phyloP scores from a whole-genome alignment of 2,329 filamentous ascomycete genomes.

The Cryphonectria naterciae region DNA sequence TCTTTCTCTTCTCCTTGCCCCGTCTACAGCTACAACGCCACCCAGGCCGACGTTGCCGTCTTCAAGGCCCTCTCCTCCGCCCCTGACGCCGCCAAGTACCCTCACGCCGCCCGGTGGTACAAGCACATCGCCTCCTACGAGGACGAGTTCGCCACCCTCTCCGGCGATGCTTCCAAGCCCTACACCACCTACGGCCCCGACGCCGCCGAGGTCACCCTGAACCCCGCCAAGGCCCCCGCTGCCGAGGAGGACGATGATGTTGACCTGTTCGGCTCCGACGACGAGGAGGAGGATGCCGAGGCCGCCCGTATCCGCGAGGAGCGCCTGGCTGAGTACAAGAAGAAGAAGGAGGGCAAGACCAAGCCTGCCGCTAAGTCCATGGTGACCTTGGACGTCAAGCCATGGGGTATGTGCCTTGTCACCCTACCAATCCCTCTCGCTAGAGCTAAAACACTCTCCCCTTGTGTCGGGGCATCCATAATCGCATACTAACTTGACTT shows the following conservation, averaged over 20 bases:
- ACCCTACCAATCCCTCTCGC: no score
- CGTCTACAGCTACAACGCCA: constrained; percentile 60
- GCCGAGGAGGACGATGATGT: constrained; percentile 74
- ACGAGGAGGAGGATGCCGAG: constrained; percentile 93
- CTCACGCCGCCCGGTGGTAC: constrained; percentile 96
- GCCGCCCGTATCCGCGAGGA: constrained; percentile 83
- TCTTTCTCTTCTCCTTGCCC: constrained; percentile 1
- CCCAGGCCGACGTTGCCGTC: constrained; percentile 93
- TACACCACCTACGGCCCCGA: constrained; percentile 93
- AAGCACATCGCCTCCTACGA: constrained; percentile 96
- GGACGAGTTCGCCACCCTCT: constrained; percentile 87
- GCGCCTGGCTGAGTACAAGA: constrained; percentile 89
- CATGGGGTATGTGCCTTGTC: constrained; percentile 77
- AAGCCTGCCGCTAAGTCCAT: constrained; percentile 96
- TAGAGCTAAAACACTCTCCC: no score
- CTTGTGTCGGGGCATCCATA: no score
- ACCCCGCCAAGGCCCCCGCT: constrained; percentile 82
- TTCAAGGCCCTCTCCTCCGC: constrained; percentile 84
- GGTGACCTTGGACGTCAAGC: constrained; percentile 95
- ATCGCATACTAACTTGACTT: constrained; percentile 18
- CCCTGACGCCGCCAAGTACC: constrained; percentile 85
- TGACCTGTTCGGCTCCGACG: constrained; percentile 91
- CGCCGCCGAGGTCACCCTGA: constrained; percentile 73
- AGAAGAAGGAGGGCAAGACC: constrained; percentile 93
- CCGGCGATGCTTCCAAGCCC: constrained; percentile 87